Evolutionary conservation across 768 basidiomycete species (phyloP).

Genomic region (Xanthoconium purpureum): DNA sequence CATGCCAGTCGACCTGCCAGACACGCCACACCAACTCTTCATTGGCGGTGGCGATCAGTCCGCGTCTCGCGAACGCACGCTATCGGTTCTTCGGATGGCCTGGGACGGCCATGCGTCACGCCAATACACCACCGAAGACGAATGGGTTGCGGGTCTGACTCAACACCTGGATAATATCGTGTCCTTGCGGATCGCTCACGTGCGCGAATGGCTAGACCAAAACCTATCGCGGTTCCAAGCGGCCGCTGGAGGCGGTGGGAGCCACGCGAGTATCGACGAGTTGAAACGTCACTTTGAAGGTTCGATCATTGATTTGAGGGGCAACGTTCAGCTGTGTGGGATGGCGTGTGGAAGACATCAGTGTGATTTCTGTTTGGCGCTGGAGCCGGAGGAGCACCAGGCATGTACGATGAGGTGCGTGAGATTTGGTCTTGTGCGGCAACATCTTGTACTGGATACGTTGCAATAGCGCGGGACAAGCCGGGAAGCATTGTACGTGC

Average conservation of each 20-base stretch:
- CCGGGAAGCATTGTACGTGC: slow-evolving; percentile 51
- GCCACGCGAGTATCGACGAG: slow-evolving; percentile 43
- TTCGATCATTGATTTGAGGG: slow-evolving; percentile 43
- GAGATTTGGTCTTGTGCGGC: background rate
- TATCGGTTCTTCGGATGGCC: slow-evolving; percentile 12
- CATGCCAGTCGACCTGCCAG: slow-evolving; percentile 34
- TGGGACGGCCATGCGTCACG: slow-evolving; percentile 21
- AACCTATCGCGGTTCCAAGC: slow-evolving; percentile 48
- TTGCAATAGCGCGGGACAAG: slow-evolving; percentile 51
- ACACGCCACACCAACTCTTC: slow-evolving; percentile 39
- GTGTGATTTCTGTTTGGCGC: slow-evolving; percentile 40
- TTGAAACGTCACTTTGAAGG: slow-evolving; percentile 44
- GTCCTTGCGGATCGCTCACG: slow-evolving; percentile 44
- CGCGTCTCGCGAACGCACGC: slow-evolving; percentile 11
- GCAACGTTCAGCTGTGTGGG: slow-evolving; percentile 48
- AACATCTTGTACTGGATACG: background rate
- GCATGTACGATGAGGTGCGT: slow-evolving; percentile 49
- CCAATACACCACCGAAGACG: slow-evolving; percentile 21
- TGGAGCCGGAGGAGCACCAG: slow-evolving; percentile 30
- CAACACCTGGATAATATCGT: slow-evolving; percentile 39
- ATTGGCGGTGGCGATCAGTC: slow-evolving; percentile 19
- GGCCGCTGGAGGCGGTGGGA: background rate
- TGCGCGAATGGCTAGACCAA: slow-evolving; percentile 48
- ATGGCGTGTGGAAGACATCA: slow-evolving; percentile 45
- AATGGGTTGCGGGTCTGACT: slow-evolving; percentile 41